These are phyloP conservation scores for Primulina eburnea DNA, from an alignment of 257 asterid genomes.

Conservation along the genomic window DNA sequence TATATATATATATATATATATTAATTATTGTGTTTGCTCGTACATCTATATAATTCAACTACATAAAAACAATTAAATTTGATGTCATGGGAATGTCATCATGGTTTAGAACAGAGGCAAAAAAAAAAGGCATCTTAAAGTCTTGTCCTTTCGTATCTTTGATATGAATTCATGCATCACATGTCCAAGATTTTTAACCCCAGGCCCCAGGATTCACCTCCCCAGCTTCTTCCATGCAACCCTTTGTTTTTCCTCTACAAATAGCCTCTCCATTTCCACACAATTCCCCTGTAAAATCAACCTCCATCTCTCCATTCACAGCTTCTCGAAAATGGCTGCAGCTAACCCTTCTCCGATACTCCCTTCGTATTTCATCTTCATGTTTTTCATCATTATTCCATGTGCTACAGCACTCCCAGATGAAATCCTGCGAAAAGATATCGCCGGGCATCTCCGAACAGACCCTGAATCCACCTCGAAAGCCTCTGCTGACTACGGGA, in stretches of 20 bases:
- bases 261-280: background rate
- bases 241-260: background rate
- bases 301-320: background rate
- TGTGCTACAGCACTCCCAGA: constrained; percentile 9
- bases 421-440: constrained; percentile 22
- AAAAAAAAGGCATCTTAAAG: background rate
- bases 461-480: constrained; percentile 24
- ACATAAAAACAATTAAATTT: background rate
- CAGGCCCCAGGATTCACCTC: background rate
- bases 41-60: too few relatives aligned
- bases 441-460: constrained; percentile 21
- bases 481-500: constrained; percentile 44
- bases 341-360: background rate
- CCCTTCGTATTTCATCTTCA: background rate
- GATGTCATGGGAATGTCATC: too few relatives aligned
- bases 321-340: background rate
- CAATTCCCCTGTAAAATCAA: background rate
- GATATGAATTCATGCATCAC: constrained; percentile 1
- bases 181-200: background rate
- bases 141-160: background rate
- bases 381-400: constrained; percentile 14
- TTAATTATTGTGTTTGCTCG: too few relatives aligned
- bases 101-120: background rate
- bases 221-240: background rate
- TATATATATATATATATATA: too few relatives aligned